A percentile compares a stretch with the other conserved stretches of the same genome.
Evolutionary conservation across 2,329 filamentous ascomycete genomes (phyloP).

Genomic region (Falciphora oryzae): DNA sequence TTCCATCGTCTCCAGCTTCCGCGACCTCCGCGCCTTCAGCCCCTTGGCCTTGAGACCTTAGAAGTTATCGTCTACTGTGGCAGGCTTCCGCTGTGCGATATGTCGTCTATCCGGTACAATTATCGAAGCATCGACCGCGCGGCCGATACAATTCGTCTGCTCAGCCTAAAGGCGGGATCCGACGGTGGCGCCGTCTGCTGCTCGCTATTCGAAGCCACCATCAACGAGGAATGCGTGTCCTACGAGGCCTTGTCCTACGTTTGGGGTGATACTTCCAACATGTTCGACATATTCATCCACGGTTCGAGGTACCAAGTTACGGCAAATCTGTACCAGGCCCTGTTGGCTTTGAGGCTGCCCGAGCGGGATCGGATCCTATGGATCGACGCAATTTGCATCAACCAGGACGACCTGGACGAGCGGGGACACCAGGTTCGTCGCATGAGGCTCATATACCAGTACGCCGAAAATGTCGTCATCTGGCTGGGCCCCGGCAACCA

Average conservation of each 20-base stretch:
- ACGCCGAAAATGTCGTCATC: neutral
- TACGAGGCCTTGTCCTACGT: constrained; percentile 18
- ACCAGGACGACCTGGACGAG: neutral
- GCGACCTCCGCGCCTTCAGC: too few species aligned
- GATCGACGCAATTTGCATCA: too few species aligned
- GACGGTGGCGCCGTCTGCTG: constrained; percentile 10
- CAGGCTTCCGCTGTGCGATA: too few species aligned
- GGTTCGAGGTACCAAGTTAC: neutral
- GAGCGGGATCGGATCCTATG: constrained; percentile 1
- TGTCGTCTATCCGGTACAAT: too few species aligned
- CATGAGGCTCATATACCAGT: neutral
- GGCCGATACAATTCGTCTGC: constrained; percentile 1
- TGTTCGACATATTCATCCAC: neutral
- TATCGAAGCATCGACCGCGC: constrained; percentile 4
- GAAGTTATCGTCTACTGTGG: too few species aligned
- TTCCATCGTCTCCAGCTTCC: too few species aligned
- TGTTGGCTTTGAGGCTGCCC: neutral
- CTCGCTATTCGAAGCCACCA: constrained; percentile 15
- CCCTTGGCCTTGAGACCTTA: too few species aligned
- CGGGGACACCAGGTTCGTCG: constrained; percentile 4
- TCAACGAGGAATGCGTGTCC: constrained; percentile 7
- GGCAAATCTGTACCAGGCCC: neutral
- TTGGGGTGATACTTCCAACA: constrained; percentile 12
- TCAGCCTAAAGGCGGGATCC: too few species aligned
- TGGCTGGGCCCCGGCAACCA: neutral